Evolutionary conservation across 495 filamentous ascomycete species (phyloP), one percentile per base, ranked within the genome.

Genomic region (Penicillium mononematosum): DNA sequence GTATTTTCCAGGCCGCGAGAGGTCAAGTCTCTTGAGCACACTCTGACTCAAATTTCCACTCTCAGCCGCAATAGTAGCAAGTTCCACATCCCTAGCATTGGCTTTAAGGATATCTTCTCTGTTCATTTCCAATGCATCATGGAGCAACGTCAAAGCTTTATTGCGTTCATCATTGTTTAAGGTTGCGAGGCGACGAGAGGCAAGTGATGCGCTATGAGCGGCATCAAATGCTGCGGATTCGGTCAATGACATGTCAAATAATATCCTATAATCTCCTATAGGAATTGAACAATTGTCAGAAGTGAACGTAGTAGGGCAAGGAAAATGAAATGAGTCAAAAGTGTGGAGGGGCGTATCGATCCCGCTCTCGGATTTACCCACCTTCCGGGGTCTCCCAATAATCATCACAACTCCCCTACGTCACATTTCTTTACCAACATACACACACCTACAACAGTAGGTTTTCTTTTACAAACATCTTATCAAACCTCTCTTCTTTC

Each of bases 21-120:
- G 75, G 63, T 98, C 93, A 50, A 99, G 78, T 60, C 94, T 79
- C 64, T 96, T 94, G n/a, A 98, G 80, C 17, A 99, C 79, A 69
- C 91, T 95, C 61, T 88, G 81, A 63, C 85, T 95, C 22, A 98
- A 72, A 51, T 85, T 75, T 41, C 93, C 93, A 58, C 81, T 80
- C 22, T 83, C 82, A 11, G 87, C 90, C 43, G 89, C 88, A 58
- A 82, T 78, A 34, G 78, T 81, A 22, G 95, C 95, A 9, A 81
- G 71, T 58, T 84, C 81, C 34, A 98, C 77, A 70, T 98, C 94
- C 58, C 78, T 81, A 27, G 84, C 83, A 74, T 98, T 98, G 45
- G 95, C 95, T 31, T 83, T 83, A 27, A 98, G 81, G 46, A 98
- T 96, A 20, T 81, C 76, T 56, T 87, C 78, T 64, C 85, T 87